phyloP scores from a whole-genome alignment of 1,284 basidiomycete genomes.

The Ustilago vetiveriae region DNA sequence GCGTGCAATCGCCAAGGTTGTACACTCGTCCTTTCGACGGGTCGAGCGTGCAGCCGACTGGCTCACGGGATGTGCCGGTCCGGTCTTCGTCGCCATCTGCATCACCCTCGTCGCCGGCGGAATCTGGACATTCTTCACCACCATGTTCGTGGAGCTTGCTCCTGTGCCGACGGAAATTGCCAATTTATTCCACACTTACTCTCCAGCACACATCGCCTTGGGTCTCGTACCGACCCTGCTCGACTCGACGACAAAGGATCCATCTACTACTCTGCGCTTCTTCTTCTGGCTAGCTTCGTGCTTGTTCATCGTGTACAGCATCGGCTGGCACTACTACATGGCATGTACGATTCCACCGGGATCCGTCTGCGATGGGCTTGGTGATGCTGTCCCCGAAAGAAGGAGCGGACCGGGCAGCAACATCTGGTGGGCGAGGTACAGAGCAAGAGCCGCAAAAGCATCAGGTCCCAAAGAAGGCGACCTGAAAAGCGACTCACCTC shows the following conservation, averaged over 20 bases:
- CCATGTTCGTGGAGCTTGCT: conserved; percentile 48
- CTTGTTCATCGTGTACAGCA: conserved; percentile 78
- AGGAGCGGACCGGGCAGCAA: conserved; percentile 56
- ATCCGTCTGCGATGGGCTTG: conserved; percentile 44
- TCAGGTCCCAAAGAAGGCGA: conserved; percentile 16
- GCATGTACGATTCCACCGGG: conserved; percentile 76
- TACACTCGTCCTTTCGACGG: conserved; percentile 85
- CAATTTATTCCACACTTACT: conserved; percentile 48
- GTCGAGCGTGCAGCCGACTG: conserved; percentile 81
- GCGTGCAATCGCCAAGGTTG: conserved; percentile 68
- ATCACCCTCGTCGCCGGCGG: conserved; percentile 77
- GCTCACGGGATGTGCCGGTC: conserved; percentile 87
- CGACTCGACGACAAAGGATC: conserved; percentile 29
- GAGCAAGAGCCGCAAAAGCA: conserved; percentile 40
- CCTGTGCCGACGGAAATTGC: conserved; percentile 47
- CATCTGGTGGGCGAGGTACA: conserved; percentile 58
- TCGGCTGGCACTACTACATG: conserved; percentile 84
- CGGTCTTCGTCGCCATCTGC: conserved; percentile 80
- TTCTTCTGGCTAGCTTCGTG: conserved; percentile 72
- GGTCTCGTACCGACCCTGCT: conserved; percentile 43
- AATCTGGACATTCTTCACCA: conserved; percentile 76
- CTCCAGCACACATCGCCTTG: conserved; percentile 54
- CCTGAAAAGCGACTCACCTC: conserved; percentile 2
- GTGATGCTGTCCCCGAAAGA: conserved; percentile 43
- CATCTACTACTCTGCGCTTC: conserved; percentile 40